A percentile compares a stretch with the other conserved stretches of the same genome.
phyloP scores from a whole-genome alignment of 352 stramenopile species.

The Stramenopiles sp. region DNA sequence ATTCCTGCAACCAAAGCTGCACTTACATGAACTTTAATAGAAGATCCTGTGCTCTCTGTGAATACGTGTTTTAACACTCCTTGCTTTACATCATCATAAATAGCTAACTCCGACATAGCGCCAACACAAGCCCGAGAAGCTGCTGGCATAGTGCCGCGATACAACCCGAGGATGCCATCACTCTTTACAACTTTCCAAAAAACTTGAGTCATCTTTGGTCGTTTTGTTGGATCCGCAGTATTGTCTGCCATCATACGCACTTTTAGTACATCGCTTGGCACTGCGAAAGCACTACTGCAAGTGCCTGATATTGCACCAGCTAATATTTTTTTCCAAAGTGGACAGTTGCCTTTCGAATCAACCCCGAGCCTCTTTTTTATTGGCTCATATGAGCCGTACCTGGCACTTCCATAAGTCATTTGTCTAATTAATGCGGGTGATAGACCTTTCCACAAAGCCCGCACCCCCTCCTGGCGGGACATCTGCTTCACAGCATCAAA shows the following conservation, averaged over 20 bases:
- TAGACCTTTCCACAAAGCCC: constrained; percentile 61
- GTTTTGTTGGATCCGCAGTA: background rate
- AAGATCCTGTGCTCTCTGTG: background rate
- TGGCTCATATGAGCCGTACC: constrained; percentile 55
- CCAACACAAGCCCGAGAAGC: constrained; percentile 89
- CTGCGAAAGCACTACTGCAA: background rate
- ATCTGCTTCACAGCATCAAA: constrained; percentile 82
- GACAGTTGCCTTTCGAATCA: background rate
- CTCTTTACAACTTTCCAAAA: constrained; percentile 35
- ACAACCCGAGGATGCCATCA: constrained; percentile 50
- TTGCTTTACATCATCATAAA: constrained; percentile 95
- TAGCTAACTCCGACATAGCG: constrained; percentile 99
- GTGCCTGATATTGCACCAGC: background rate
- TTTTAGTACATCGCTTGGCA: background rate
- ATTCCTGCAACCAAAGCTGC: constrained; percentile 85
- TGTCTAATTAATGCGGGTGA: constrained; percentile 51
- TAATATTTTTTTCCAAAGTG: background rate
- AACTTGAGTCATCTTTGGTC: background rate
- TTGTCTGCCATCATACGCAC: background rate
- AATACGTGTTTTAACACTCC: constrained; percentile 29
- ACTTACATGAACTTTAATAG: constrained; percentile 54
- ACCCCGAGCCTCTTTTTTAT: constrained; percentile 31
- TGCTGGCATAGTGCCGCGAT: constrained; percentile 65
- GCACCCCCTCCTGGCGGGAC: constrained; percentile 50
- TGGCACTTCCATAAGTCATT: constrained; percentile 59